Percentiles rank a stretch among this genome's conserved stretches.
phyloP scores from a whole-genome alignment of 2,329 filamentous ascomycete genomes.

The Sclerotinia nivalis region DNA sequence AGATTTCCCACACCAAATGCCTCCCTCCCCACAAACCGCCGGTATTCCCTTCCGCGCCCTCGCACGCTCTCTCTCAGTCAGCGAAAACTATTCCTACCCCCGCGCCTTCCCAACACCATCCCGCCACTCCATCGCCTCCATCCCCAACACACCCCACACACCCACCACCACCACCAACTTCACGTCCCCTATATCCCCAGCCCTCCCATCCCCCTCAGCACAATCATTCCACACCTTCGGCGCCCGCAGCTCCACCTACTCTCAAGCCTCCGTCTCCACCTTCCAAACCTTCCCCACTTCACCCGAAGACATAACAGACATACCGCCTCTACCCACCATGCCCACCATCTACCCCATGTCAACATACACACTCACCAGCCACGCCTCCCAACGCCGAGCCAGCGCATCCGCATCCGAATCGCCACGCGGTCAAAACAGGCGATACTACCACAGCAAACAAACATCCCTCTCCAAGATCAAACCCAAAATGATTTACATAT shows the following conservation, averaged over 20 bases:
- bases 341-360: neutral
- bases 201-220: neutral
- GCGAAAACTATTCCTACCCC: neutral
- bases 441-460: slow-evolving; percentile 16
- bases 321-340: slow-evolving; percentile 2
- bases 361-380: neutral
- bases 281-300: slow-evolving; percentile 18
- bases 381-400: neutral
- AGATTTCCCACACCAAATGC: slow-evolving; percentile 3
- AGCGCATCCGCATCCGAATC: neutral
- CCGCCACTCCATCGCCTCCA: slow-evolving; percentile 6
- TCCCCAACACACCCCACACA: neutral
- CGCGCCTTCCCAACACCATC: neutral
- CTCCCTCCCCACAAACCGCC: neutral
- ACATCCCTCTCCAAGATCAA: slow-evolving; percentile 22
- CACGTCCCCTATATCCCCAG: neutral
- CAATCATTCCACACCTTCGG: slow-evolving; percentile 21
- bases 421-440: neutral
- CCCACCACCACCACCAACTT: neutral
- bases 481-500: slow-evolving; percentile 23
- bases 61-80: slow-evolving; percentile 1
- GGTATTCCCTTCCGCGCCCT: neutral
- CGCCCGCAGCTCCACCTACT: neutral
- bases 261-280: slow-evolving; percentile 15
- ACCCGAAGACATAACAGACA: slow-evolving; percentile 5